These are phyloP conservation scores for Podospora bellae-mahoneyi DNA, from an alignment of 495 filamentous ascomycete species.

Conservation along the genomic window DNA sequence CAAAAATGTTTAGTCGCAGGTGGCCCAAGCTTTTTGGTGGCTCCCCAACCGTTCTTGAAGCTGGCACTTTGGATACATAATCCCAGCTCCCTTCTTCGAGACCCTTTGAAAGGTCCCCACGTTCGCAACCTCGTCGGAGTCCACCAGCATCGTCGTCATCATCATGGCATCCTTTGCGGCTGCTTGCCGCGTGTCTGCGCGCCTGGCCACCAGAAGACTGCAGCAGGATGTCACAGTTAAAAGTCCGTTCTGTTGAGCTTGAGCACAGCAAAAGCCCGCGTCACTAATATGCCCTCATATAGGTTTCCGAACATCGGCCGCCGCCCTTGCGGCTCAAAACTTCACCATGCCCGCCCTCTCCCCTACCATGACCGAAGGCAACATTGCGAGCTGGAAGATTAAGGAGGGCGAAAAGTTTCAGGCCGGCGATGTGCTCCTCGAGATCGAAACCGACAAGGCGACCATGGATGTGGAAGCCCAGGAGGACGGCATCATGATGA, in stretches of 20 bases:
- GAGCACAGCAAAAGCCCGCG: conserved; percentile 13
- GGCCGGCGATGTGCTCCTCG: conserved; percentile 75
- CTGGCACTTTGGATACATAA: conserved; percentile 1
- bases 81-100: too few species aligned
- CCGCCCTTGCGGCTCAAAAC: conserved; percentile 63
- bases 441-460: conserved; percentile 87
- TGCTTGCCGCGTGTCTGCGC: conserved; percentile 48
- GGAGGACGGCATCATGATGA: conserved; percentile 74
- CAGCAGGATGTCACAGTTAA: conserved; percentile 48
- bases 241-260: conserved; percentile 44
- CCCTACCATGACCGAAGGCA: conserved; percentile 84
- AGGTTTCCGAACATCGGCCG: conserved; percentile 63
- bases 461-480: conserved; percentile 89
- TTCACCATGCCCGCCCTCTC: conserved; percentile 85
- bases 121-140: conserved; percentile 16
- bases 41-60: conserved; percentile 20
- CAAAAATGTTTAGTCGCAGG: not conserved
- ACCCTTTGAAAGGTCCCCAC: conserved; percentile 14
- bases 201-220: conserved; percentile 46
- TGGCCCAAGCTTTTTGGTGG: conserved; percentile 23
- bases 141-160: conserved; percentile 23
- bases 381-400: conserved; percentile 71
- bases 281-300: conserved; percentile 29
- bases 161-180: conserved; percentile 53
- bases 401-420: conserved; percentile 75